phyloP scores from a whole-genome alignment of 495 filamentous ascomycete genomes.

The Darksidea phi region DNA sequence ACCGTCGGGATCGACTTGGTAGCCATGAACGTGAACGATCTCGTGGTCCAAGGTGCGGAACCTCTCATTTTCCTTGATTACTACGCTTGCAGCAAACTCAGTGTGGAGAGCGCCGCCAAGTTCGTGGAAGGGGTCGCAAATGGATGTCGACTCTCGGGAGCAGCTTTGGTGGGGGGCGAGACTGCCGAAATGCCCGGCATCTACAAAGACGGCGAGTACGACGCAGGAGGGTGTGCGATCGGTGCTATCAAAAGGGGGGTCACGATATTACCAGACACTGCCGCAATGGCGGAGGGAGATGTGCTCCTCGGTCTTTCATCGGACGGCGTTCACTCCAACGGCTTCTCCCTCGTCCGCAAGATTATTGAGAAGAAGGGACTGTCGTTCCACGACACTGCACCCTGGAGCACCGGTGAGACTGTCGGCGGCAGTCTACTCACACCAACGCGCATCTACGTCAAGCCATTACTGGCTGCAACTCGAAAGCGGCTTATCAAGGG shows the following conservation, averaged over 20 bases:
- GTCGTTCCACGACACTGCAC: conserved; percentile 64
- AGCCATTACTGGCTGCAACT: conserved; percentile 49
- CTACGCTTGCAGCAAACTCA: conserved; percentile 84
- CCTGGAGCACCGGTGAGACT: conserved; percentile 59
- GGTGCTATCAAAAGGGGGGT: conserved; percentile 69
- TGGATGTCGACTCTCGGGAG: conserved; percentile 77
- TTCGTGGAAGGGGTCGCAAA: conserved; percentile 86
- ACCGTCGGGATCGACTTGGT: conserved; percentile 93
- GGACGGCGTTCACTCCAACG: conserved; percentile 88
- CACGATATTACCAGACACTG: conserved; percentile 70
- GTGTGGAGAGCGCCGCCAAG: conserved; percentile 68
- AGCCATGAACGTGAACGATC: conserved; percentile 98
- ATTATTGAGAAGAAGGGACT: conserved; percentile 74
- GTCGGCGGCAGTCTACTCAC: conserved; percentile 74
- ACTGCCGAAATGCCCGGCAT: conserved; percentile 97
- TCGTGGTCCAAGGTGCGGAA: conserved; percentile 91
- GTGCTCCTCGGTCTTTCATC: conserved; percentile 79
- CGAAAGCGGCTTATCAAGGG: conserved; percentile 68
- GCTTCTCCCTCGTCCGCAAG: conserved; percentile 88
- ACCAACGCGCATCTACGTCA: conserved; percentile 49
- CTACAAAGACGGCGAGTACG: conserved; percentile 79
- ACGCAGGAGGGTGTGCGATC: conserved; percentile 82
- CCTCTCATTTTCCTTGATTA: conserved; percentile 95
- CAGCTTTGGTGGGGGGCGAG: conserved; percentile 91
- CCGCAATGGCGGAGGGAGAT: conserved; percentile 75